Evolutionary conservation across 108 stramenopile genomes (phyloP).

Genomic region (Cyclostephanos invisitatus): DNA sequence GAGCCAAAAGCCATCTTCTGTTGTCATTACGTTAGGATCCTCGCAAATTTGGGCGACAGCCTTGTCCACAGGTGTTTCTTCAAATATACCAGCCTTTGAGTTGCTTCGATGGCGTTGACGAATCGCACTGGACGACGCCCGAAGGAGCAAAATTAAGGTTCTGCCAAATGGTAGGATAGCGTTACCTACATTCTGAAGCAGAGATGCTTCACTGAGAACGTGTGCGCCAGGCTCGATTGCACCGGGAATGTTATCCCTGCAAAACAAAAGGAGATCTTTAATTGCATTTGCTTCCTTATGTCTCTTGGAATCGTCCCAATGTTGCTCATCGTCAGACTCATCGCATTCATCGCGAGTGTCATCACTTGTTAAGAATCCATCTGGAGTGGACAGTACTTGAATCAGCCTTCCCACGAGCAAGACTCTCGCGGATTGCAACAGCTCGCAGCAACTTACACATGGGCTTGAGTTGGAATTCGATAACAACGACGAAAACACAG

Average conservation of each 20-base stretch:
- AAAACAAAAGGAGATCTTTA: constrained; percentile 49
- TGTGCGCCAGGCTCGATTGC: constrained; percentile 12
- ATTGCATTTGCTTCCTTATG: constrained; percentile 54
- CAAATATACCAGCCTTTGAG: constrained; percentile 2
- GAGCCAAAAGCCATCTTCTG: constrained; percentile 76
- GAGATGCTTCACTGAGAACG: constrained; percentile 27
- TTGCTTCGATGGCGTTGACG: constrained; percentile 53
- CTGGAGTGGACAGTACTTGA: constrained; percentile 72
- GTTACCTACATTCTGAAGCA: constrained; percentile 63
- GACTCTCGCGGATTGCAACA: constrained; percentile 53
- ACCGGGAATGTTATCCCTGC: constrained; percentile 29
- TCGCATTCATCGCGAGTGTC: constrained; percentile 33
- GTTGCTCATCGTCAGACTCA: constrained; percentile 29
- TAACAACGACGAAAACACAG: constrained; percentile 74
- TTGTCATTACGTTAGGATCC: constrained; percentile 58
- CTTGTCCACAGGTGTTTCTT: constrained; percentile 29
- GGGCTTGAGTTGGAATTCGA: constrained; percentile 37
- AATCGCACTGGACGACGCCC: constrained; percentile 61
- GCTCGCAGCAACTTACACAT: constrained; percentile 49
- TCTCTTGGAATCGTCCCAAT: constrained; percentile 42
- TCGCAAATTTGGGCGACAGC: constrained; percentile 50
- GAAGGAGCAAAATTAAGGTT: constrained; percentile 72
- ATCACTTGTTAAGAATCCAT: constrained; percentile 55
- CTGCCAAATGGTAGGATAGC: constrained; percentile 82
- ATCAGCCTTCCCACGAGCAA: constrained; percentile 68